Evolutionary conservation across 1,284 basidiomycete species (phyloP).

Genomic region (Apiotrichum siamense): DNA sequence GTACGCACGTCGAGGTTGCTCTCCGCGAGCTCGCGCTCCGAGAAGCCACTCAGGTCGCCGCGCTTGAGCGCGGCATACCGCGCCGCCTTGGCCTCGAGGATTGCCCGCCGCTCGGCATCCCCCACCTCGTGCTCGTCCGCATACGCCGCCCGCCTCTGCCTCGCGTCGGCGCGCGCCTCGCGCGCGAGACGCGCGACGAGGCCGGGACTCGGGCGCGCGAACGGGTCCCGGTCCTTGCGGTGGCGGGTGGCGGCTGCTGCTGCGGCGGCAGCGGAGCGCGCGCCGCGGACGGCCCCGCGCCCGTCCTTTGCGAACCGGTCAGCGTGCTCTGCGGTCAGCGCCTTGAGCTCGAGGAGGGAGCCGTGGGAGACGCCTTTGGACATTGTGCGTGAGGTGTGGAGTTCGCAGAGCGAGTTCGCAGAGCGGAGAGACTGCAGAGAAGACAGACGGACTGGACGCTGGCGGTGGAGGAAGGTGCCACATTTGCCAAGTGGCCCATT

Average conservation of each 20-base stretch:
- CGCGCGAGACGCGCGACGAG: slow-evolving; percentile 42
- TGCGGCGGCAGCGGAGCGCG: slow-evolving; percentile 10
- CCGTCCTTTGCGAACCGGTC: slow-evolving; percentile 44
- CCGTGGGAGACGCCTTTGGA: slow-evolving; percentile 29
- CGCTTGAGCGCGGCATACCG: slow-evolving; percentile 73
- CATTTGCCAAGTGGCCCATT: no score
- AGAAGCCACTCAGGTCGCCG: slow-evolving; percentile 74
- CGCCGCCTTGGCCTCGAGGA: slow-evolving; percentile 69
- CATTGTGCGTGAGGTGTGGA: not conserved
- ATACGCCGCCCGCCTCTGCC: slow-evolving; percentile 32
- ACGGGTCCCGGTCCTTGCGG: slow-evolving; percentile 27
- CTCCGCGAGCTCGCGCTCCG: slow-evolving; percentile 65
- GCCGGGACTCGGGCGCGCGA: slow-evolving; percentile 42
- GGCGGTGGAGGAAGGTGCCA: slow-evolving; percentile 1
- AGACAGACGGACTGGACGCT: not conserved
- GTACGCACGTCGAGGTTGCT: slow-evolving; percentile 73
- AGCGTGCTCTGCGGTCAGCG: slow-evolving; percentile 45
- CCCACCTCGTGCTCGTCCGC: slow-evolving; percentile 31
- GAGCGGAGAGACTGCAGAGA: no score
- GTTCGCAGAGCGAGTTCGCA: slow-evolving; percentile 4
- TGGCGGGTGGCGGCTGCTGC: no score
- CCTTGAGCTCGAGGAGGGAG: slow-evolving; percentile 42
- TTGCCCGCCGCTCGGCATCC: slow-evolving; percentile 38
- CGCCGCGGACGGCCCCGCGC: slow-evolving; percentile 32
- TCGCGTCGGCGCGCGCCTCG: slow-evolving; percentile 41